Conservation (phyloP, 2,329 filamentous ascomycete genomes). For the Scedosporium dehoogii region DNA sequence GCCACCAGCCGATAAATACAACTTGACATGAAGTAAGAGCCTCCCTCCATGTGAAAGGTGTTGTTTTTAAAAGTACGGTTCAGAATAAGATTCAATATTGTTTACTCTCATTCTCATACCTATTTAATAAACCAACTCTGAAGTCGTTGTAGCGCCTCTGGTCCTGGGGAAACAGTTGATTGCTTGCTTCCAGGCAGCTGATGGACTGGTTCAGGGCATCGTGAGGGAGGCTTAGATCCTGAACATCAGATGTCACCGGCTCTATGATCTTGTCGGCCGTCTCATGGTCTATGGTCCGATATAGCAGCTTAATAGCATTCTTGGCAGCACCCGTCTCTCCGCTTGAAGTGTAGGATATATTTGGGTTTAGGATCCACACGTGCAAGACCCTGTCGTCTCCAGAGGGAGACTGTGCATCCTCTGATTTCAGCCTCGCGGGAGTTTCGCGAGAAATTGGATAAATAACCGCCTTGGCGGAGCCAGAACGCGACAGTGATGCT, state of each 20-base stretch:
- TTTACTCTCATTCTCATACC: constrained; percentile 27
- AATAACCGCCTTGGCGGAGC: constrained; percentile 46
- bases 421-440: constrained; percentile 9
- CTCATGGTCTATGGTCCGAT: constrained; percentile 28
- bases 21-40: no score
- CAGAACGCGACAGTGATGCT: constrained; percentile 44
- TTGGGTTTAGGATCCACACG: constrained; percentile 47
- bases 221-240: constrained; percentile 46
- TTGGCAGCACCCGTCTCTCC: constrained; percentile 14
- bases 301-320: constrained; percentile 44
- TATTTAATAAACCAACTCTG: constrained; percentile 53
- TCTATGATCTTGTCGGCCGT: constrained; percentile 40
- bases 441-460: constrained; percentile 20
- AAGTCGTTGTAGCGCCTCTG: constrained; percentile 55
- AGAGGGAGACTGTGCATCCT: neutral
- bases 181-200: constrained; percentile 35
- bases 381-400: constrained; percentile 22
- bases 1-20: no score
- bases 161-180: constrained; percentile 38
- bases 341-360: constrained; percentile 41
- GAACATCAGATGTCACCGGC: constrained; percentile 43
- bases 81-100: neutral
- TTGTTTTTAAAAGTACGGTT: no score
- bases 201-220: constrained; percentile 36
- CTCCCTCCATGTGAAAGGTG: no score